A percentile compares a stretch with the other conserved stretches of the same genome.
Conservation (phyloP, 2,329 filamentous ascomycete species). For the Arthrinium phaeospermum region DNA sequence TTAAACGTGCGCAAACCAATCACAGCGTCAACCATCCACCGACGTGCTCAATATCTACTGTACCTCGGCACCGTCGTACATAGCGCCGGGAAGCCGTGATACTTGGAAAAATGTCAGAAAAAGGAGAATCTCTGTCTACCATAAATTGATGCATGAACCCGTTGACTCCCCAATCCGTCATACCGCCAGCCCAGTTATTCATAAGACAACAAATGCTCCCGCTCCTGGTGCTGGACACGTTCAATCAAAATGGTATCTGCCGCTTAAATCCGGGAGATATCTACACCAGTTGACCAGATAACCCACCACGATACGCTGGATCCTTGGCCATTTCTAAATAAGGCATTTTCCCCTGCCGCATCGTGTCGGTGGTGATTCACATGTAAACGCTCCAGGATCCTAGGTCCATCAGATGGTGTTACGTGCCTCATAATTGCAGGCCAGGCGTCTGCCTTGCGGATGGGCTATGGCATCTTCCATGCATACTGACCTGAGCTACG, state of each 20-base stretch:
- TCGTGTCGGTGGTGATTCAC: neutral
- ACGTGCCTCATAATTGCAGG: neutral
- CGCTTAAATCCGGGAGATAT: too few species aligned
- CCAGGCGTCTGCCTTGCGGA: too few species aligned
- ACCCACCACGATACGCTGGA: neutral
- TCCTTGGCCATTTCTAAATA: neutral
- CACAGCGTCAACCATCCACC: neutral
- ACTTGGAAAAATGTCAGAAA: neutral
- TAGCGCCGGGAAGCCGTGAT: neutral
- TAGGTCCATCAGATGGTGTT: neutral
- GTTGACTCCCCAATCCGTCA: neutral
- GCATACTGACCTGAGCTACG: neutral
- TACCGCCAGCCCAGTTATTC: neutral
- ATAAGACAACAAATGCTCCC: neutral
- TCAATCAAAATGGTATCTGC: too few species aligned
- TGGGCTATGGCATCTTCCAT: neutral
- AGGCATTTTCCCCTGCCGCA: neutral
- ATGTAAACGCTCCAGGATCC: neutral
- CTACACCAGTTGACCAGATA: neutral
- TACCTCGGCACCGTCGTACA: neutral
- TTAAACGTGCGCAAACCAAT: neutral
- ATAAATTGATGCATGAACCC: too few species aligned
- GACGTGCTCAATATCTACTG: neutral
- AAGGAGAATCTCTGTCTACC: neutral
- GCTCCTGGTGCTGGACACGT: too few species aligned